Evolutionary conservation across 306 rosid genomes (phyloP).

Genomic region (Medicago ruthenica): DNA sequence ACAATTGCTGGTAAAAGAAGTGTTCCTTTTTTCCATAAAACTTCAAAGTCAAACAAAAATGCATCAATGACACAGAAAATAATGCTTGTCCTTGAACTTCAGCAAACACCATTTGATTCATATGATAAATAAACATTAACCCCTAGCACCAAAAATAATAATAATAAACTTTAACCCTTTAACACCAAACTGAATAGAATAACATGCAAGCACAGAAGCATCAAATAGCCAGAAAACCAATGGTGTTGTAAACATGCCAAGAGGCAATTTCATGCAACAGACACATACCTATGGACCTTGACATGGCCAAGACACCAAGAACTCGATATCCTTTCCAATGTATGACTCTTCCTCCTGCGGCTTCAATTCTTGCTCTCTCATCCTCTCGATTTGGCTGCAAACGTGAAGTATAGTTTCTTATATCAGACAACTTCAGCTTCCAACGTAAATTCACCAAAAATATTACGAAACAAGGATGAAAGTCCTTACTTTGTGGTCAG

Average conservation of each 20-base stretch:
- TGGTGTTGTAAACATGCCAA: too few relatives aligned
- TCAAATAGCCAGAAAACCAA: constrained; percentile 27
- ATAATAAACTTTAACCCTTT: background rate
- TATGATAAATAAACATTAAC: background rate
- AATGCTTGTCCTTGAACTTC: background rate
- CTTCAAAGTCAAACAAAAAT: background rate
- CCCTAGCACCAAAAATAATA: constrained; percentile 7
- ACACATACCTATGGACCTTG: constrained; percentile 81
- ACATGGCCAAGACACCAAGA: constrained; percentile 87
- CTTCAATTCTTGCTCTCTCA: constrained; percentile 76
- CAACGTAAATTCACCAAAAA: constrained; percentile 28
- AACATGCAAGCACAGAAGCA: constrained; percentile 3
- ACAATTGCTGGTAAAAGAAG: background rate
- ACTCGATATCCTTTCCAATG: constrained; percentile 82
- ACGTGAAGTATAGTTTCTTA: constrained; percentile 12
- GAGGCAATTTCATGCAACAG: constrained; percentile 33
- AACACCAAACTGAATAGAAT: background rate
- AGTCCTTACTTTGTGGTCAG: constrained; percentile 78
- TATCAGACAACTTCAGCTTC: constrained; percentile 29
- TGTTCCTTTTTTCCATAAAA: background rate
- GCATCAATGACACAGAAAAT: background rate
- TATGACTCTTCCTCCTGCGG: constrained; percentile 86
- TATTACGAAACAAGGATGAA: constrained; percentile 18
- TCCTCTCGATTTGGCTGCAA: constrained; percentile 85
- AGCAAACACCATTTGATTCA: constrained; percentile 16